A percentile compares a stretch with the other conserved stretches of the same genome.
Conservation (phyloP, 345 rosid species). For the Psidium guajava region DNA sequence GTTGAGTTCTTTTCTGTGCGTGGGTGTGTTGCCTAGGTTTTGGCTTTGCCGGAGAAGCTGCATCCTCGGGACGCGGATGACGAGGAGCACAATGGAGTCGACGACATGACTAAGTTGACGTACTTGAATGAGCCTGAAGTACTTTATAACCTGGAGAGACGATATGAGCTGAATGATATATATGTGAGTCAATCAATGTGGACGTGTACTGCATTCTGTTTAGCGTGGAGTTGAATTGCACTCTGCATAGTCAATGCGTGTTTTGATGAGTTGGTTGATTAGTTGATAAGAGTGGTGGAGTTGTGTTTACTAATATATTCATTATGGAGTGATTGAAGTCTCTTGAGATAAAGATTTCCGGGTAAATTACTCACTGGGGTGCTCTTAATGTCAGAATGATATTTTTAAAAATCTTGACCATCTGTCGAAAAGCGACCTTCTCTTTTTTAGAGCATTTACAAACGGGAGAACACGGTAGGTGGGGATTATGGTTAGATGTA, state of each 20-base stretch:
- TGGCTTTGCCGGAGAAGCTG: conserved; percentile 38
- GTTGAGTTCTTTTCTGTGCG: not conserved
- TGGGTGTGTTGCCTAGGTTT: conserved; percentile 24
- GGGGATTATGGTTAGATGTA: not conserved
- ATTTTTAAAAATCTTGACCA: not conserved
- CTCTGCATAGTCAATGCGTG: not conserved
- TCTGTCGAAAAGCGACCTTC: not conserved
- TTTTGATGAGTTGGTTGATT: not conserved
- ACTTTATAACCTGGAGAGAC: conserved; percentile 74
- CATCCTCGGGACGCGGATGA: conserved; percentile 67
- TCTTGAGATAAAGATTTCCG: not conserved
- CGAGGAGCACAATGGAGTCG: conserved; percentile 91
- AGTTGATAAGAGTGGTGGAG: not conserved
- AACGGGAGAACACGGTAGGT: not conserved
- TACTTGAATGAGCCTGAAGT: conserved; percentile 98
- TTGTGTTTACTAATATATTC: not conserved
- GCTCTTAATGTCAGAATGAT: not conserved
- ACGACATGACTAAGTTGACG: conserved; percentile 92
- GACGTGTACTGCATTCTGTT: not conserved
- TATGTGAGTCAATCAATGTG: conserved; percentile 45
- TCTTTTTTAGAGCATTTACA: not conserved
- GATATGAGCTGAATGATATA: conserved; percentile 90
- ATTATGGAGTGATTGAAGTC: not conserved
- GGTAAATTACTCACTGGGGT: not conserved
- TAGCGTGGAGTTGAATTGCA: not conserved